These are phyloP conservation scores for Blepharisma stoltei DNA, from an alignment of 73 alveolate genomes.

Conservation along the genomic window DNA sequence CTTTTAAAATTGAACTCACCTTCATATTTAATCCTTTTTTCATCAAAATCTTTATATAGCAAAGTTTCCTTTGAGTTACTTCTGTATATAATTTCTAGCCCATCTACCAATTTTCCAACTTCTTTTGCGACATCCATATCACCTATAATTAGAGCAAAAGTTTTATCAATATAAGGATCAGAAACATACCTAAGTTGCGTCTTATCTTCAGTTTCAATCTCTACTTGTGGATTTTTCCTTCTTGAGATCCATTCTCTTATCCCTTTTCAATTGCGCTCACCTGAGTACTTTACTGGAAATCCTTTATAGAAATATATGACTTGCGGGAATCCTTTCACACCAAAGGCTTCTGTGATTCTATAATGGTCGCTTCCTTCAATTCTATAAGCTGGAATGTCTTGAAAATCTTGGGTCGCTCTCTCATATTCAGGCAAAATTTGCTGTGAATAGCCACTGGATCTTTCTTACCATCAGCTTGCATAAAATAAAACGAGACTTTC, in stretches of 20 bases:
- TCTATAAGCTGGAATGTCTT: not conserved
- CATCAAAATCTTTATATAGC: not conserved
- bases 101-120: not conserved
- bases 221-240: not conserved
- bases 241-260: not conserved
- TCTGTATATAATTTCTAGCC: not conserved
- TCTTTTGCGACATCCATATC: not conserved
- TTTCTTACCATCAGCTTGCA: slow-evolving; percentile 15
- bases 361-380: not conserved
- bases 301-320: not conserved
- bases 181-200: not conserved
- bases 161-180: not conserved
- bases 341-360: not conserved
- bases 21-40: not conserved
- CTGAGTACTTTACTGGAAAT: not conserved
- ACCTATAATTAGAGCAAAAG: not conserved
- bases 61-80: not conserved
- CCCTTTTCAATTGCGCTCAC: not conserved
- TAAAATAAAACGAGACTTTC: not conserved
- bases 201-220: not conserved
- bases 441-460: not conserved
- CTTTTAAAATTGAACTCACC: not conserved
- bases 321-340: slow-evolving; percentile 5
- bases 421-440: not conserved
- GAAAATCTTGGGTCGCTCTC: not conserved